A percentile compares a stretch with the other conserved stretches of the same genome.
Evolutionary conservation across 164 flowering plant species (phyloP).

Genomic region (Hamamelis virginiana): DNA sequence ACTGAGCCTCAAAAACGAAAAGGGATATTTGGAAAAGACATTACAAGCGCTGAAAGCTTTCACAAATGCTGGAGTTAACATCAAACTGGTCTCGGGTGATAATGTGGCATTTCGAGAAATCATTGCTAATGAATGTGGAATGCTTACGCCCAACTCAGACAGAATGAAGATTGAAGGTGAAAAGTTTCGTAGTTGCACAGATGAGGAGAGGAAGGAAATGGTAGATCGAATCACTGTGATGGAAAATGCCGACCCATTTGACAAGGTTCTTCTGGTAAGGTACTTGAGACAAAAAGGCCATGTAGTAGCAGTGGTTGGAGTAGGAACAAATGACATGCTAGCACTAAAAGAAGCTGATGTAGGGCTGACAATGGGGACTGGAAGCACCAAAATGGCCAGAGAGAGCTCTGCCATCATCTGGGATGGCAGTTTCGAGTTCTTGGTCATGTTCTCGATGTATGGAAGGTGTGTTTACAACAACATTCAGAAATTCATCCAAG

Average conservation of each 20-base stretch:
- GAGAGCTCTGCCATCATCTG: too few relatives aligned
- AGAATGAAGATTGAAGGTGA: conserved; percentile 14
- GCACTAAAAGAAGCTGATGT: conserved; percentile 27
- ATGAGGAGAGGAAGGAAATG: conserved; percentile 8
- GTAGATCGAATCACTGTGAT: conserved; percentile 13
- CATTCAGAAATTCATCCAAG: too few relatives aligned
- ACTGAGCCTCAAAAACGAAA: conserved; percentile 15
- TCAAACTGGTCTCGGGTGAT: conserved; percentile 24
- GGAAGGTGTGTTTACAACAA: too few relatives aligned
- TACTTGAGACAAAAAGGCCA: conserved; percentile 15
- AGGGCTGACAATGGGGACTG: too few relatives aligned
- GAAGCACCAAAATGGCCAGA: too few relatives aligned
- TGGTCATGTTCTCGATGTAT: too few relatives aligned
- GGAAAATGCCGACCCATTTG: conserved; percentile 18
- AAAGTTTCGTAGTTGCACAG: not conserved
- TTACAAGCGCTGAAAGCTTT: conserved; percentile 2
- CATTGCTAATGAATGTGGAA: conserved; percentile 12
- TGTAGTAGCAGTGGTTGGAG: conserved; percentile 24
- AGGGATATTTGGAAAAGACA: conserved; percentile 2
- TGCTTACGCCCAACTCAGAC: not conserved
- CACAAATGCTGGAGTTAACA: conserved; percentile 15
- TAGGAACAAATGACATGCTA: conserved; percentile 15
- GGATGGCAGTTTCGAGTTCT: too few relatives aligned
- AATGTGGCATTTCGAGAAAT: conserved; percentile 3
- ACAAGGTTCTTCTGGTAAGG: conserved; percentile 19